Base-by-base conservation (phyloP, 768 basidiomycete species). In the Omphalotus guepiniiformis region DNA sequence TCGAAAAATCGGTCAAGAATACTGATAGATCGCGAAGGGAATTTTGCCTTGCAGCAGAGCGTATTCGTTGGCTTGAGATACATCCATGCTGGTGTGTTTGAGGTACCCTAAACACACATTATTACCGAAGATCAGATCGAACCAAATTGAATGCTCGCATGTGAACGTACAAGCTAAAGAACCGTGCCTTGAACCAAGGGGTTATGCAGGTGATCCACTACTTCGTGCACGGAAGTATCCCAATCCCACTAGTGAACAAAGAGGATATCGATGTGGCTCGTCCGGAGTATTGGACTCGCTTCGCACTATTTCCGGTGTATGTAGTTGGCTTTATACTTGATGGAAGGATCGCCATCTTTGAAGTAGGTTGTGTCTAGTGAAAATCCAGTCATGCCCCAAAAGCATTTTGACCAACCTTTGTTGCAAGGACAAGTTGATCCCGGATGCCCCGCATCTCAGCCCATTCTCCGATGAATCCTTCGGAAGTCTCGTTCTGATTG, bases 401-500 rank as follows among this genome's bases (percentile, higher is more conserved):
- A 13, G 22, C 6, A 16, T 6, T n/a, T n/a, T n/a, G 3, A 39
- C 51, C 13, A 38, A 75, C 71, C 66, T 78, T 69, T 27, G 69
- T 64, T 6, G 73, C 70, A 34, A 78, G 66, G 48, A 78, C 71
- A 11, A 80, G 60, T 51, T 74, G 70, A 50, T 78, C 72, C 2
- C 78, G 63, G 38, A 71, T 72, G 0, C 66, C 67, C 18, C 74
- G 62, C 25, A 59, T 51, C 51, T 74, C 68, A 45, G 72, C 71
- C 77, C 76, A 80, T 55, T 79, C 76, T 3, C 77, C 78, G 25
- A 79, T 67, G 53, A 73, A 73, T 42, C 51, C 45, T 56, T 86
- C 82, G 3, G 77, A 79, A 16, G 69, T 57, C 50, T 75, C 80
- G 48, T 79, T 71, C 53, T 83, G 78, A 47, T 76, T 76, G 32